Evolutionary conservation across 257 asterid species (phyloP).

Genomic region (Haberlea rhodopensis): DNA sequence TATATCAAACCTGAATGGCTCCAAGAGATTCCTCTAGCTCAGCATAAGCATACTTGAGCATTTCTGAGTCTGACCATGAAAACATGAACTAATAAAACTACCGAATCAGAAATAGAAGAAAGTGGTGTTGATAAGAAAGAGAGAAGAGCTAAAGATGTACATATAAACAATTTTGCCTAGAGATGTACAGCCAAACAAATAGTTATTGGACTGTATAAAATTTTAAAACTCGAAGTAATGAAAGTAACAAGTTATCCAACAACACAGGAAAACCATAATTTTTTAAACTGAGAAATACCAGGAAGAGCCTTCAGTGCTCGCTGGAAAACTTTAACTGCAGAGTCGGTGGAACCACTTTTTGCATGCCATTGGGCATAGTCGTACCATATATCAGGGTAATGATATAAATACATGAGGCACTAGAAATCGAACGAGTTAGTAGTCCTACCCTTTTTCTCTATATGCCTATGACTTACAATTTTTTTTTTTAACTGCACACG

Average conservation of each 20-base stretch:
- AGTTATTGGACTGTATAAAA: background rate
- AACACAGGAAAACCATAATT: constrained; percentile 15
- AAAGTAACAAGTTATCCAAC: background rate
- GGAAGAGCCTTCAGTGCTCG: constrained; percentile 96
- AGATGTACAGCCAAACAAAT: background rate
- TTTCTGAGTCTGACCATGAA: constrained; percentile 67
- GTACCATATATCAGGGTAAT: constrained; percentile 97
- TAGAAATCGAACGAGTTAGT: constrained; percentile 38
- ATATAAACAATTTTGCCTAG: background rate
- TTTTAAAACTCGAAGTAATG: background rate
- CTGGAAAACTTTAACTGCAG: constrained; percentile 86
- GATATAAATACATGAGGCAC: constrained; percentile 97
- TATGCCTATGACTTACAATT: background rate
- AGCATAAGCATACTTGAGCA: constrained; percentile 93
- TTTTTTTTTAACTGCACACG: background rate
- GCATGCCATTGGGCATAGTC: constrained; percentile 97
- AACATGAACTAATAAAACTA: constrained; percentile 12
- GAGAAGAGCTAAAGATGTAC: constrained; percentile 9
- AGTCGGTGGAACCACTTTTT: constrained; percentile 71
- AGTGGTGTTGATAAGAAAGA: constrained; percentile 14
- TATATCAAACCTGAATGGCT: constrained; percentile 59
- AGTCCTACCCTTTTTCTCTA: constrained; percentile 14
- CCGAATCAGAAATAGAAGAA: constrained; percentile 11
- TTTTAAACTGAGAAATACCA: constrained; percentile 48
- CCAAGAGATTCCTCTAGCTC: constrained; percentile 97